These are phyloP conservation scores for Barnettozyma californica DNA, from an alignment of 805 yeast species.

Conservation along the genomic window DNA sequence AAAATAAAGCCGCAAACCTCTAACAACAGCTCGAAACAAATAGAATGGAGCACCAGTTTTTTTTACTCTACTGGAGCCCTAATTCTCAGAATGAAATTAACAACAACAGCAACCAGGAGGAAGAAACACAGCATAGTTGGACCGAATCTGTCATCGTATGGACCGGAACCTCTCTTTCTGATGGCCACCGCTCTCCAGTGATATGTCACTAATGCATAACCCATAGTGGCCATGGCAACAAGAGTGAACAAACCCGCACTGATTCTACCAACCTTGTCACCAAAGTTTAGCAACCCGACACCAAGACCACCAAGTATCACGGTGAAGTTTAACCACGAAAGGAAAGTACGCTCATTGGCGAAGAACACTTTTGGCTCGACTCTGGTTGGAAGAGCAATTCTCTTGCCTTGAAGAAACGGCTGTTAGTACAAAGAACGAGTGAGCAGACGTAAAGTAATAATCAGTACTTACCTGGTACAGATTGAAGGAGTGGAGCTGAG, in stretches of 20 bases:
- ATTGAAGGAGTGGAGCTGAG: conserved; percentile 66
- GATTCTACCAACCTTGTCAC: conserved; percentile 88
- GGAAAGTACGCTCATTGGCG: conserved; percentile 97
- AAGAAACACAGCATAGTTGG: conserved; percentile 97
- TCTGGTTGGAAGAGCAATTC: conserved; percentile 96
- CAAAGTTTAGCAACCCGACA: conserved; percentile 92
- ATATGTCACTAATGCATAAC: conserved; percentile 89
- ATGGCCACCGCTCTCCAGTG: conserved; percentile 99
- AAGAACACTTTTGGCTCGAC: conserved; percentile 99
- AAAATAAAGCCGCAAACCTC: not conserved
- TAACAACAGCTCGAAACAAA: not conserved
- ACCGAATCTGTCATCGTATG: conserved; percentile 98
- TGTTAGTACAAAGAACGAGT: not conserved
- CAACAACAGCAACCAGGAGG: conserved; percentile 85
- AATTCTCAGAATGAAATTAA: conserved; percentile 78
- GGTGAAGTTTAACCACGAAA: conserved; percentile 98
- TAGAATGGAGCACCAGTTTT: not conserved
- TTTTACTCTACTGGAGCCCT: conserved; percentile 10
- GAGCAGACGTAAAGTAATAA: too few species aligned
- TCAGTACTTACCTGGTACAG: conserved; percentile 51
- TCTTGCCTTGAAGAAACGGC: conserved; percentile 45
- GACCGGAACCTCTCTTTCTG: conserved; percentile 95
- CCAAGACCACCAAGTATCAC: conserved; percentile 96
- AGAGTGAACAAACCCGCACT: conserved; percentile 92
- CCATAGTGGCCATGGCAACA: conserved; percentile 97